A percentile compares a stretch with the other conserved stretches of the same genome.
These are phyloP conservation scores for Penicillium hordei DNA, from an alignment of 2,329 filamentous ascomycete species.

Conservation along the genomic window DNA sequence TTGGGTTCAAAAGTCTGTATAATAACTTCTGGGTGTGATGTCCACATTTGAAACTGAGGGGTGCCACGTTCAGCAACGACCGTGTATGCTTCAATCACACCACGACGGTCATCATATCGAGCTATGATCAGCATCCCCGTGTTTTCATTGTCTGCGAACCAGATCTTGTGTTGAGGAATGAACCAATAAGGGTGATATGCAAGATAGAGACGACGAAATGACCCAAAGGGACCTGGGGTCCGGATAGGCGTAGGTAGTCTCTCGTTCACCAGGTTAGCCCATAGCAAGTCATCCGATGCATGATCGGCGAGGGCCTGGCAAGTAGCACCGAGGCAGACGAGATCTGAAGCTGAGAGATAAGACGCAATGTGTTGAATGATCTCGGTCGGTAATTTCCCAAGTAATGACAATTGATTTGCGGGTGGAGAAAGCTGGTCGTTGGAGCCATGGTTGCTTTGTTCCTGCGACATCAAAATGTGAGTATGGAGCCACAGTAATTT, in stretches of 20 bases:
- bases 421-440: neutral
- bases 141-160: conserved; percentile 75
- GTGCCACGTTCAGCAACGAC: conserved; percentile 64
- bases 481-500: neutral
- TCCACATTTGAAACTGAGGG: conserved; percentile 63
- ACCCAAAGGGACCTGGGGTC: conserved; percentile 58
- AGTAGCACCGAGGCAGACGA: conserved; percentile 59
- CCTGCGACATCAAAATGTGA: neutral
- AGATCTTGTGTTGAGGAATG: conserved; percentile 73
- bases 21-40: conserved; percentile 62
- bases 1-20: conserved; percentile 72
- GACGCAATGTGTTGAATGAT: conserved; percentile 70
- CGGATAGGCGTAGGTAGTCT: conserved; percentile 62
- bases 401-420: conserved; percentile 14
- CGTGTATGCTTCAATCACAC: conserved; percentile 77
- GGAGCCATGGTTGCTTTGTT: neutral
- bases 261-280: conserved; percentile 68
- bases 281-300: conserved; percentile 66
- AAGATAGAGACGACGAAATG: conserved; percentile 70
- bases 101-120: conserved; percentile 71
- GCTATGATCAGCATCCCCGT: conserved; percentile 72
- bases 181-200: conserved; percentile 84
- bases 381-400: conserved; percentile 65
- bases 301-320: conserved; percentile 62
- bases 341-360: conserved; percentile 64